phyloP scores from a whole-genome alignment of 1,284 basidiomycete species.

The Cryptococcus sp. region DNA sequence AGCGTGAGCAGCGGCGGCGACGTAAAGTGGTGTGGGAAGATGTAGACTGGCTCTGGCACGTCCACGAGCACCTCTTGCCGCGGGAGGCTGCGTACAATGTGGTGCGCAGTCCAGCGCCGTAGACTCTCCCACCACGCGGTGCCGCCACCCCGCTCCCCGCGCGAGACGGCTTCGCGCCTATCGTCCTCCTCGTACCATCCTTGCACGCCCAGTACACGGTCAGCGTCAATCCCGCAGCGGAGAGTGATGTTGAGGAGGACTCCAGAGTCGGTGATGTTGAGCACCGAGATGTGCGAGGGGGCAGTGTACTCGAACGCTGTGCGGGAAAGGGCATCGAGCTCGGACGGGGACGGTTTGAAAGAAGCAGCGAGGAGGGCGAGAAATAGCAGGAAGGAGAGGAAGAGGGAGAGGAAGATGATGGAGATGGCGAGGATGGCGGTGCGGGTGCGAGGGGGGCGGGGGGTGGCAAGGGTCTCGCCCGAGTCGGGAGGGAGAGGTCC shows the following conservation, averaged over 20 bases:
- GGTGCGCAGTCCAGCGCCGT: slow-evolving; percentile 26
- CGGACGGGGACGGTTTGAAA: slow-evolving; percentile 33
- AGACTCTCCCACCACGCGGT: slow-evolving; percentile 45
- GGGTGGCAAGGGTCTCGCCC: background rate
- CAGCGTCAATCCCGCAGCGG: slow-evolving; percentile 40
- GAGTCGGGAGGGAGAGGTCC: no score
- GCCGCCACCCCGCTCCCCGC: slow-evolving; percentile 28
- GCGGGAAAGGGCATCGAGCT: slow-evolving; percentile 23
- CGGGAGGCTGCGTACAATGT: slow-evolving; percentile 16
- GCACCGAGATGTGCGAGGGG: slow-evolving; percentile 32
- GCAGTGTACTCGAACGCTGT: slow-evolving; percentile 31
- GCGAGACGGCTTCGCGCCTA: slow-evolving; percentile 8
- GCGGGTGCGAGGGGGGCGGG: background rate
- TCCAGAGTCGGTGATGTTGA: slow-evolving; percentile 44
- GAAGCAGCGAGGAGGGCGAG: slow-evolving; percentile 31
- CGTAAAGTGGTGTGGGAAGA: slow-evolving; percentile 18
- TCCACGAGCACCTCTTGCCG: slow-evolving; percentile 19
- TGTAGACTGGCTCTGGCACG: slow-evolving; percentile 16
- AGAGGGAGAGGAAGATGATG: slow-evolving; percentile 26
- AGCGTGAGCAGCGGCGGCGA: slow-evolving; percentile 29
- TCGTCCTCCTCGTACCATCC: slow-evolving; percentile 11
- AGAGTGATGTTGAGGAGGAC: slow-evolving; percentile 39
- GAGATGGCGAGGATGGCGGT: slow-evolving; percentile 21
- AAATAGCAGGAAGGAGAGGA: slow-evolving; percentile 29
- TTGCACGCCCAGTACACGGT: slow-evolving; percentile 35